These are phyloP conservation scores for Gnetum montanum DNA, from an alignment of 75 land plant genomes.

Conservation along the genomic window DNA sequence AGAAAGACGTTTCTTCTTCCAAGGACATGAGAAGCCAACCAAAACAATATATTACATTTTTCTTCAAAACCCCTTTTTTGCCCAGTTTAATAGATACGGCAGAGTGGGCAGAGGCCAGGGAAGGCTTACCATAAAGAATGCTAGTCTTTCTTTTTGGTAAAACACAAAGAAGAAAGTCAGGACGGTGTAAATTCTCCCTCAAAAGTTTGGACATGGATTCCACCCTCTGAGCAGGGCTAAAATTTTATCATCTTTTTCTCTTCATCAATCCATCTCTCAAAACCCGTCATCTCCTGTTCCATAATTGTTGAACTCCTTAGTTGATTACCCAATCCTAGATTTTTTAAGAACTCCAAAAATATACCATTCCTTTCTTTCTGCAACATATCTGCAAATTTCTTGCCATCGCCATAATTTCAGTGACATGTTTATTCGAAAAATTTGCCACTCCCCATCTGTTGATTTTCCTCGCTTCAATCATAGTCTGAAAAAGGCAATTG, in stretches of 20 bases:
- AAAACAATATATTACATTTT: too few relatives aligned
- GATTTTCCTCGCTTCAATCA: conserved; percentile 29
- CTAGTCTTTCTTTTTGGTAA: conserved; percentile 69
- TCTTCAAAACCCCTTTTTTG: too few relatives aligned
- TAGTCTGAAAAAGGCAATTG: conserved; percentile 28
- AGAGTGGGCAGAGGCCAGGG: too few relatives aligned
- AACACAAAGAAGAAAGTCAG: conserved; percentile 69
- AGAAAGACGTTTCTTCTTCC: conserved; percentile 61
- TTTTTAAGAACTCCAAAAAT: too few relatives aligned
- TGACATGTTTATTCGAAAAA: conserved; percentile 22
- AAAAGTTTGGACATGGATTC: conserved; percentile 52
- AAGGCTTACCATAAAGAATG: conserved; percentile 73
- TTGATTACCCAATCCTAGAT: too few relatives aligned
- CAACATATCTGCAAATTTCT: conserved; percentile 14
- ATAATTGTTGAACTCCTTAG: too few relatives aligned
- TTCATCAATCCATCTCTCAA: too few relatives aligned
- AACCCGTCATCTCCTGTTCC: background rate
- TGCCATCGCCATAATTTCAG: conserved; percentile 15
- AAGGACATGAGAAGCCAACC: conserved; percentile 46
- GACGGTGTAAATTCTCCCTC: conserved; percentile 30
- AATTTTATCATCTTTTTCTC: too few relatives aligned
- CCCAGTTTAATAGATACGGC: too few relatives aligned
- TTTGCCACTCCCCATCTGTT: conserved; percentile 63
- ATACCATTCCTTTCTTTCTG: conserved; percentile 30
- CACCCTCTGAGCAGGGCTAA: conserved; percentile 56